A percentile compares a stretch with the other conserved stretches of the same genome.
These are phyloP conservation scores for Stellera chamaejasme DNA, from an alignment of 345 rosid genomes.

Conservation along the genomic window DNA sequence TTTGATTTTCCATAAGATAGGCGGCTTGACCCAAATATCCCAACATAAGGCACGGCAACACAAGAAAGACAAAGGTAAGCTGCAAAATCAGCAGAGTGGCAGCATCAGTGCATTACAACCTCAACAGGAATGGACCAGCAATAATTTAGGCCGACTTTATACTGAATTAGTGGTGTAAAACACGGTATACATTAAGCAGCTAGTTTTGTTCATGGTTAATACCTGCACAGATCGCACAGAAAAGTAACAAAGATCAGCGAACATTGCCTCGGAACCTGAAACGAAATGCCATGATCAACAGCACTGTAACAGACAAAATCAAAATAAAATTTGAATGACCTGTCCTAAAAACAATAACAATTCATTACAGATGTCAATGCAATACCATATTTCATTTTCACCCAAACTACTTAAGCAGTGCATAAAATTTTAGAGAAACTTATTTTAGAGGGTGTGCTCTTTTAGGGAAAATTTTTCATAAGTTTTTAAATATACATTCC, in stretches of 20 bases:
- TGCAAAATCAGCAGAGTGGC: constrained; percentile 48
- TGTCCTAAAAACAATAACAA: no score
- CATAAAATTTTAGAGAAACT: no score
- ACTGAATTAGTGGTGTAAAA: background rate
- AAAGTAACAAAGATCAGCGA: constrained; percentile 99
- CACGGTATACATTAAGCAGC: constrained; percentile 13
- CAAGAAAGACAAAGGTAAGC: constrained; percentile 96
- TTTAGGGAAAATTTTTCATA: no score
- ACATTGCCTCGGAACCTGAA: constrained; percentile 98
- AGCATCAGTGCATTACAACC: constrained; percentile 21
- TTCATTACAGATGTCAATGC: no score
- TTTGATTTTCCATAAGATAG: constrained; percentile 62
- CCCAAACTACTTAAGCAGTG: no score
- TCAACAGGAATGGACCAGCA: constrained; percentile 8
- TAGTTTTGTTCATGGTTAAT: constrained; percentile 17
- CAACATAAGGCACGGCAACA: constrained; percentile 91
- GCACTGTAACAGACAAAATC: background rate
- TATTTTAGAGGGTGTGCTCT: no score
- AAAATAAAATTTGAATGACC: no score
- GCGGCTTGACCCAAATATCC: constrained; percentile 99
- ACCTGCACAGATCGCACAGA: constrained; percentile 97
- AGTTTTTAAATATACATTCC: no score
- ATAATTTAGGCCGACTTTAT: background rate
- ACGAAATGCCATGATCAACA: constrained; percentile 16
- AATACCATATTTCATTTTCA: no score